Evolutionary conservation across 2,329 filamentous ascomycete genomes (phyloP), one percentile per base, ranked within the genome.

Genomic region (Fusarium pininemorale): DNA sequence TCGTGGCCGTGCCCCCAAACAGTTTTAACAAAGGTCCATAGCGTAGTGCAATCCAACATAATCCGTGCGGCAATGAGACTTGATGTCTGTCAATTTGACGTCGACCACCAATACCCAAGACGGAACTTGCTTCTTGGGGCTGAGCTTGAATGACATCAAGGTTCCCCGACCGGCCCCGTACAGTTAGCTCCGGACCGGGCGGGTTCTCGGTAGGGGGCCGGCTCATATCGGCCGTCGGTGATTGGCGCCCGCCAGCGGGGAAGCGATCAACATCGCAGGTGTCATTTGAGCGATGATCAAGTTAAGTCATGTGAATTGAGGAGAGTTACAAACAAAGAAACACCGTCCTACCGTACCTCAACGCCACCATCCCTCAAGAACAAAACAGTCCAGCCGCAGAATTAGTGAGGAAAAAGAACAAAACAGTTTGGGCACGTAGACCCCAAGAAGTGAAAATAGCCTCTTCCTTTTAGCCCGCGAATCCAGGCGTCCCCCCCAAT

Each of bases 261-360:
- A 32, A 28, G 42, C 18, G 47, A 63, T 69, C 65, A 61, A 24
- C 41, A 60, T 70, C 51, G 51, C 24, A 38, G 48, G 50, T 59
- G 45, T 70, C 59, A 70, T 58, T 66, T 70, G 53, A 70, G 26
- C n/a, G 35, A 28, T 13, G 51, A 44, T 66, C 39, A 45, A 66
- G 42, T 48, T 24, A 51, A 68, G 54, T 62, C 54, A 68, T 53
- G 54, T 67, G 63, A 45, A 78, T 78, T 78, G 74, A 75, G 58
- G 64, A 73, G 70, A 77, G 66, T 69, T 68, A 74, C 63, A 61
- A 30, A 68, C 28, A 38, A 44, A 38, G 30, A 66, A 58, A 78
- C 60, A 63, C 70, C 60, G 39, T 72, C 47, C 42, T 66, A 63
- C 58, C 45, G 30, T 66, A 59, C 58, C 75, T 67, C 55, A 73